Evolutionary conservation across 2,329 filamentous ascomycete species (phyloP), one percentile per base, ranked within the genome.

Genomic region (Phaeosphaeriaceae sp.): DNA sequence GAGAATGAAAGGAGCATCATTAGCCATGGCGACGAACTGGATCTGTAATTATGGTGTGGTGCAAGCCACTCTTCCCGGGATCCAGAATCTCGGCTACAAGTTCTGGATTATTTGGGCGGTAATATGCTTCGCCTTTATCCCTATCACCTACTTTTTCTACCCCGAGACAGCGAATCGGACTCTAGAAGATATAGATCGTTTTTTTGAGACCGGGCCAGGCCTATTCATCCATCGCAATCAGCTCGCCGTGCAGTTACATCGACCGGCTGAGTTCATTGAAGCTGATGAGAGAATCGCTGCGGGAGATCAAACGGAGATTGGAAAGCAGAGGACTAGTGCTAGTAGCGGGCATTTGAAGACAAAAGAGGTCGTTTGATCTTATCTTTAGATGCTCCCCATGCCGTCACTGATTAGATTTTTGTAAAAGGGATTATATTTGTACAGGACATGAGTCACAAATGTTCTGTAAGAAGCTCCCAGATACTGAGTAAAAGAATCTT

Each of bases 51-150:
- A 68, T 16, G 63, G 52, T 0, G 66, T 71, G 13, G 67, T 71
- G 0, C 65, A 71, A 52, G 66, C 65, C 9, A 71, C 68, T 6
- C 58, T 69, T 6, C 67, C 67, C 2, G 68, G 66, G 4, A 67
- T 71, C 15, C 65, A 75, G 17, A 78, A 76, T 17, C 68, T 83
- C 0, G 72, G 77, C 4, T 84, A 79, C 74, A 77, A 76, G 45
- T 83, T 79, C 44, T 84, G 78, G 69, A 75, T 83, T 28, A 75
- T 83, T 54, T 85, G 81, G 67, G 78, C 80, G 2, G 74, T 76
- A n/a, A 76, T 81, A 60, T 83, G 81, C 68, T 79, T 77, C 30
- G 70, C 73, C 15, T 81, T 83, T 46, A 67, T 83, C 35, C 80
- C 81, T 1, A 74, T 80, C 32, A 76, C 80, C 4, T 82, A 77